Evolutionary conservation across 2,329 filamentous ascomycete genomes (phyloP).

Genomic region (Aciculosporium take): DNA sequence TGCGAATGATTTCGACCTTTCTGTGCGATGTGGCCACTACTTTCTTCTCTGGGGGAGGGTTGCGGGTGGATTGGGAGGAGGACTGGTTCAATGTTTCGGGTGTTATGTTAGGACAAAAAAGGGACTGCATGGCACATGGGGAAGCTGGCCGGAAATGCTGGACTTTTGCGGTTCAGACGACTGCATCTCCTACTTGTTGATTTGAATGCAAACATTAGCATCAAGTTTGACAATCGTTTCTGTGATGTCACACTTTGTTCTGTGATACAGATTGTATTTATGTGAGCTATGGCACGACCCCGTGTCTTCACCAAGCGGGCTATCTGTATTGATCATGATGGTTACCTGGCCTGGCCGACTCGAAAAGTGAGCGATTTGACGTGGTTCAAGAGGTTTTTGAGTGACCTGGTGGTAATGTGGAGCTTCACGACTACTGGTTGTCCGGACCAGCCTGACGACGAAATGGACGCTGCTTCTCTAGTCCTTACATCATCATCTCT

Average conservation of each 20-base stretch:
- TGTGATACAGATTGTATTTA: neutral
- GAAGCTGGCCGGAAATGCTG: conserved; percentile 22
- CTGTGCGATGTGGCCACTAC: conserved; percentile 21
- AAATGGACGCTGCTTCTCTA: neutral
- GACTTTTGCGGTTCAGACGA: conserved; percentile 31
- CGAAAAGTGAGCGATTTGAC: neutral
- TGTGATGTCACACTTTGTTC: neutral
- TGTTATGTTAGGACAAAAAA: conserved; percentile 38
- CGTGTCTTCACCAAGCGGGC: neutral
- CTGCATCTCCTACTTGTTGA: conserved; percentile 30
- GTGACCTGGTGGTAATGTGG: neutral
- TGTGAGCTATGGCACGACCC: neutral
- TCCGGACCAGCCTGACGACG: neutral
- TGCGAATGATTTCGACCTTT: conserved; percentile 18
- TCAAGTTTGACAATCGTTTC: conserved; percentile 20
- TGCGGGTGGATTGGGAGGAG: conserved; percentile 1
- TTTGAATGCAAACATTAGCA: conserved; percentile 27
- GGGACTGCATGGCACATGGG: conserved; percentile 34
- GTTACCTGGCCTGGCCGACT: too few relatives aligned
- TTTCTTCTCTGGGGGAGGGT: conserved; percentile 13
- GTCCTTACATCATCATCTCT: neutral
- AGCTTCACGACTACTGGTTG: neutral
- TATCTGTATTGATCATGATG: too few relatives aligned
- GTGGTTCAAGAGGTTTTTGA: neutral
- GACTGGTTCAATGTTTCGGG: conserved; percentile 37